phyloP scores from a whole-genome alignment of 169 alveolate genomes.

The Eimeria acervulina region DNA sequence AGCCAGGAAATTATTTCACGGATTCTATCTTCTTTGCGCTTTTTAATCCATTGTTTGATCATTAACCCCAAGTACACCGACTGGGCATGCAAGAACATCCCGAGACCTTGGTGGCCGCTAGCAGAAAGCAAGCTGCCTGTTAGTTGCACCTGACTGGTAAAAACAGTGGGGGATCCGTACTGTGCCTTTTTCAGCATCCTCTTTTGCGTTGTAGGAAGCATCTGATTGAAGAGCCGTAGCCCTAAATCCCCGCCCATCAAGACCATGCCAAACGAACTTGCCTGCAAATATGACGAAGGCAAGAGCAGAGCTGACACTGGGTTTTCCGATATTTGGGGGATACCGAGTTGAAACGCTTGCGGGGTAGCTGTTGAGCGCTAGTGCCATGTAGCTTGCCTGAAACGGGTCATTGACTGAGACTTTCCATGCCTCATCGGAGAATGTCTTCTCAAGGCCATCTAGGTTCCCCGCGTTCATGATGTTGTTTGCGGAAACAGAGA shows the following conservation, averaged over 20 bases:
- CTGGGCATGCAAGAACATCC: constrained; percentile 77
- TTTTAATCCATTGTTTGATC: constrained; percentile 43
- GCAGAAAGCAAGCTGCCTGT: constrained; percentile 76
- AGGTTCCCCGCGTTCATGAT: constrained; percentile 59
- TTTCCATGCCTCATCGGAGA: constrained; percentile 56
- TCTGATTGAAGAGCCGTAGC: constrained; percentile 61
- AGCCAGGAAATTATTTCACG: constrained; percentile 79
- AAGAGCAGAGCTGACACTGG: neutral
- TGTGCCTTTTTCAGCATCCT: constrained; percentile 62
- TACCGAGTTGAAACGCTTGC: neutral
- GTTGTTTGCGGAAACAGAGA: constrained; percentile 72
- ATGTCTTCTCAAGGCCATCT: constrained; percentile 63
- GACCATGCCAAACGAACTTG: constrained; percentile 72
- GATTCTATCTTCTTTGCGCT: constrained; percentile 43
- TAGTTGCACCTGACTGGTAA: constrained; percentile 69
- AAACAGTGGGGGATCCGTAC: constrained; percentile 75
- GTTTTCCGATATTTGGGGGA: neutral
- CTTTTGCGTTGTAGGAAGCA: constrained; percentile 63
- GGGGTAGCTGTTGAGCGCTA: constrained; percentile 10
- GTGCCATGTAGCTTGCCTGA: neutral
- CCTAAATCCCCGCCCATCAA: constrained; percentile 73
- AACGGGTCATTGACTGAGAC: constrained; percentile 49
- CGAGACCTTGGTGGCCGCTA: constrained; percentile 63
- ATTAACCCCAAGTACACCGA: constrained; percentile 69
- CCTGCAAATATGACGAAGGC: neutral